These are phyloP conservation scores for Xylaria sp. DNA, from an alignment of 2,329 filamentous ascomycete species.

Conservation along the genomic window DNA sequence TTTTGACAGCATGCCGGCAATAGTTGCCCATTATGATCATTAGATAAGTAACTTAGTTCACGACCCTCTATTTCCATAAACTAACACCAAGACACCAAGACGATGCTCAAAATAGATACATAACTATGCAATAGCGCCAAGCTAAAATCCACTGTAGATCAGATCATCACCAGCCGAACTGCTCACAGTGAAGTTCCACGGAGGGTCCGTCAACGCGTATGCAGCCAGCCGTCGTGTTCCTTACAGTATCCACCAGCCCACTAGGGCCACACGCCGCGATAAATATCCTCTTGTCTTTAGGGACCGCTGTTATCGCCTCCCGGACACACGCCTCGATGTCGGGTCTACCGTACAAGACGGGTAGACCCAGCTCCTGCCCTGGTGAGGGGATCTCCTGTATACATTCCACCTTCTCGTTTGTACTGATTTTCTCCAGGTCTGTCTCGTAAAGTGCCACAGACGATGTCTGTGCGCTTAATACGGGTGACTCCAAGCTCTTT, in stretches of 20 bases:
- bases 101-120: background rate
- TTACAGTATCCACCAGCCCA: slow-evolving; percentile 56
- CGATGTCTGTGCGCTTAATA: slow-evolving; percentile 33
- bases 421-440: slow-evolving; percentile 37
- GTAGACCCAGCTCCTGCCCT: slow-evolving; percentile 41
- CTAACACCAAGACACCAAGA: background rate
- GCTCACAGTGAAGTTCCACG: slow-evolving; percentile 62
- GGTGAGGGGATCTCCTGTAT: slow-evolving; percentile 32
- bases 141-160: background rate
- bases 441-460: slow-evolving; percentile 35
- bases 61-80: slow-evolving; percentile 11
- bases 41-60: background rate
- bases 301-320: slow-evolving; percentile 50
- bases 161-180: slow-evolving; percentile 57
- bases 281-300: slow-evolving; percentile 53
- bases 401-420: slow-evolving; percentile 23
- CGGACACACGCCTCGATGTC: slow-evolving; percentile 54
- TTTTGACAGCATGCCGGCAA: background rate
- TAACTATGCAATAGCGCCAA: background rate
- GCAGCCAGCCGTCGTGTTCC: slow-evolving; percentile 56
- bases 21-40: background rate
- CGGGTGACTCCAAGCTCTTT: slow-evolving; percentile 31
- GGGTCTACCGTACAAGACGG: slow-evolving; percentile 54
- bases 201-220: slow-evolving; percentile 58
- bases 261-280: slow-evolving; percentile 62